Percentiles rank a stretch among this genome's conserved stretches.
Evolutionary conservation across 768 basidiomycete species (phyloP).

Genomic region (Mycena rosella): DNA sequence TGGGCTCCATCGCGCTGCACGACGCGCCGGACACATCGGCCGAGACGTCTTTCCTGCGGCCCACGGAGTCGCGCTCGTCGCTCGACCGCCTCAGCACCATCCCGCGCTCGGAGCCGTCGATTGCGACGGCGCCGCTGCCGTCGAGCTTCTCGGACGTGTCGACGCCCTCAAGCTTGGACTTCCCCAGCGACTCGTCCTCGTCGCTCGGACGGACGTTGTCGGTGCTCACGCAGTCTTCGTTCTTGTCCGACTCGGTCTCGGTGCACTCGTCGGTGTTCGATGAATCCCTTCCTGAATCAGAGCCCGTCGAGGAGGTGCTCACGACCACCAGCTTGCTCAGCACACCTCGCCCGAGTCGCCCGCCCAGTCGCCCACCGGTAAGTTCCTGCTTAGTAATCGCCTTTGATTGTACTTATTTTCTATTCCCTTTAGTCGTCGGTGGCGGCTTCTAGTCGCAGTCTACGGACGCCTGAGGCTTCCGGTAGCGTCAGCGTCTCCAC

Average conservation of each 20-base stretch:
- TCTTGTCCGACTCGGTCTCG: constrained; percentile 28
- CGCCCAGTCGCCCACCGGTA: constrained; percentile 45
- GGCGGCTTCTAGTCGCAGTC: constrained; percentile 46
- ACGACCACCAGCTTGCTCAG: constrained; percentile 31
- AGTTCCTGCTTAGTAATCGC: constrained; percentile 8
- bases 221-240: constrained; percentile 31
- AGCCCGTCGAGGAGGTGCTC: constrained; percentile 14
- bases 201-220: constrained; percentile 32
- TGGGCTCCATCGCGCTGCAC: constrained; percentile 63
- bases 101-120: constrained; percentile 49
- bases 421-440: constrained; percentile 46
- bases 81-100: constrained; percentile 59
- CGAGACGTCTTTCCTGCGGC: constrained; percentile 81
- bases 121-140: constrained; percentile 45
- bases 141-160: constrained; percentile 34
- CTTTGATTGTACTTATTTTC: constrained; percentile 10
- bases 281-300: constrained; percentile 11
- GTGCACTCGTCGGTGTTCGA: background rate
- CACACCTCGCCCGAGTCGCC: constrained; percentile 40
- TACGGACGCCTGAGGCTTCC: constrained; percentile 56
- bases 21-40: constrained; percentile 76
- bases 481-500: constrained; percentile 56
- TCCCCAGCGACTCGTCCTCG: constrained; percentile 23
- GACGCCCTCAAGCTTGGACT: constrained; percentile 29
- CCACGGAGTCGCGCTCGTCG: constrained; percentile 62